Base-by-base conservation (phyloP, 345 rosid genomes). In the Ceriops zippeliana region DNA sequence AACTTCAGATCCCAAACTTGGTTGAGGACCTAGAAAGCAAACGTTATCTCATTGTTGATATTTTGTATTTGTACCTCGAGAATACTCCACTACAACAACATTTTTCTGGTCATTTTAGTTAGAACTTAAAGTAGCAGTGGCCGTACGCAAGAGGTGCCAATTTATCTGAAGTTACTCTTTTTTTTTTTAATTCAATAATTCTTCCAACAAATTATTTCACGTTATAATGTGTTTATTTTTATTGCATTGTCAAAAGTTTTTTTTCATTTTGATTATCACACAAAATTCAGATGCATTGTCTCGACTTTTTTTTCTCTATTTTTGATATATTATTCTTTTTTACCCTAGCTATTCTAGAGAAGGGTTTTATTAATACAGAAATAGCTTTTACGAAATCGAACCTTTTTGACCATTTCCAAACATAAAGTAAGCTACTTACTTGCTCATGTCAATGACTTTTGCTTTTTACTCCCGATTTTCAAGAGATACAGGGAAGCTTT, bases 401-500 rank as follows among this genome's bases (percentile, higher is more conserved):
- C 58, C 86, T 73, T 85, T 80, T 82, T 82, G 88, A 85, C 88
- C 74, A 78, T 56, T 84, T 66, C 31, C 62, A 70, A 73, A 73
- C 57, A 47, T 70, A 74, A 79, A 83, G 76, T 51, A 65, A 61
- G 69, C 71, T 60, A 62, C 76, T 78, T 60, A 62, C 76, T 78
- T 74, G 78, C 76, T 76, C 78, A 70, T 31, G 26, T 68, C 72
- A 42, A 49, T 75, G 79, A 61, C 68, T 69, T 38, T 68, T 61
- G 20, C 57, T 71, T 35, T 16, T 35, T 16, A 56, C 24, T 32
- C 30, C 56, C 53, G 56, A 67, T 63, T 68, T 73, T 52, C 24
- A 34, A 26, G 71, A 56, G 22, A 53, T 17, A 42, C 38, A 58
- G 13, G 52, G 73, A 35, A 17, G 34, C 20, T 21, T n/a, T 52